Evolutionary conservation across 2,329 filamentous ascomycete species (phyloP), one percentile per base, ranked within the genome.

Genomic region (Phaeosphaeria sp.): DNA sequence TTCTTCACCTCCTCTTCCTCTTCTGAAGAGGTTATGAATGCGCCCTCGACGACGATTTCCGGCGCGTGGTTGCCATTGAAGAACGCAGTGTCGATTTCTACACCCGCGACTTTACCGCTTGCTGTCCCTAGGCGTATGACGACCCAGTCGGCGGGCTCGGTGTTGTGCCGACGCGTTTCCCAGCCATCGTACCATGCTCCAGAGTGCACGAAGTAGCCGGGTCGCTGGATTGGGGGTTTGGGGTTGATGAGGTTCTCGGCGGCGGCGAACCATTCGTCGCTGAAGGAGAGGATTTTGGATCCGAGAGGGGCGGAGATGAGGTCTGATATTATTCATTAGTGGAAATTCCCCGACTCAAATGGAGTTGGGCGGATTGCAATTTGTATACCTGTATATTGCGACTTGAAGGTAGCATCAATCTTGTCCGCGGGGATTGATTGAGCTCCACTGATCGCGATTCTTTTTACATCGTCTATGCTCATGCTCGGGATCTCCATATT

Each of bases 21-120:
- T 21, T 82, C 80, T 64, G 85, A 55, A 23, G 62, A 47, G 64
- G 82, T 85, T 18, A 68, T 57, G 78, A 92, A 92, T 74, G 87
- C 87, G 46, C 90, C 91, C 74, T 94, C 88, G 18, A 95, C 89
- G 0, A 88, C 91, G 69, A 93, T 87, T 63, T 88, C 89, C 0
- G 91, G 91, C 6, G 91, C 91, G 72, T 94, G 89, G 79, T 94
- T 94, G 59, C 91, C 91, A 58, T 85, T 88, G 83, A 94, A 95
- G 80, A 89, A 91, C 50, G 90, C 87, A 2, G 91, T 94, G 78
- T 94, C 90, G 62, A 94, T 84, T 78, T 94, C 91, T 48, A 93
- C 81, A 17, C 91, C 91, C 58, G 86, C 84, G 25, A 94, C 85
- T 17, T 83, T 89, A 47, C 90, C 91, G 1, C 88, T 91, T 10